Evolutionary conservation across 2,329 filamentous ascomycete genomes (phyloP).

Genomic region (Myotisia sp.): DNA sequence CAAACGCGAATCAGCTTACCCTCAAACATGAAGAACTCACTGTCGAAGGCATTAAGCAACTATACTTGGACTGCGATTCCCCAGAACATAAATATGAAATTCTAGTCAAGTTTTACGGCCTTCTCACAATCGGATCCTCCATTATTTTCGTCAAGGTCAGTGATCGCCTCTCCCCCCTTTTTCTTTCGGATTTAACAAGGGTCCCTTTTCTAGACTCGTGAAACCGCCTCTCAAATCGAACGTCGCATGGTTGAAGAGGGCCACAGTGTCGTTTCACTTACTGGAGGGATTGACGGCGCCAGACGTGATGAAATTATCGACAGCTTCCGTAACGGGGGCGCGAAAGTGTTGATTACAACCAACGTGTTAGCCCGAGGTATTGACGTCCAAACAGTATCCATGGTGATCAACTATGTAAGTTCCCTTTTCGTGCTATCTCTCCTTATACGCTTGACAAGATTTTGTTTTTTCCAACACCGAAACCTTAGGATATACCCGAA

Average conservation of each 20-base stretch:
- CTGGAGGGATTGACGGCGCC: constrained; percentile 70
- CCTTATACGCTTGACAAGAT: too few relatives aligned
- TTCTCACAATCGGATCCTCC: constrained; percentile 92
- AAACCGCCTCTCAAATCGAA: constrained; percentile 74
- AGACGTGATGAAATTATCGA: constrained; percentile 75
- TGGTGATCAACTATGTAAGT: constrained; percentile 88
- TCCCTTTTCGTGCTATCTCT: background rate
- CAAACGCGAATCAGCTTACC: constrained; percentile 72
- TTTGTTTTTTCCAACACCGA: constrained; percentile 6
- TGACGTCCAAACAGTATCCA: constrained; percentile 78
- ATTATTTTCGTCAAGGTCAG: constrained; percentile 91
- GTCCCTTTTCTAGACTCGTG: constrained; percentile 49
- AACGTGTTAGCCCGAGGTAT: constrained; percentile 95
- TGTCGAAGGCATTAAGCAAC: constrained; percentile 91
- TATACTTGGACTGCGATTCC: constrained; percentile 83
- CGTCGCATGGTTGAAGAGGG: constrained; percentile 74
- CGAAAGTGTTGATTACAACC: constrained; percentile 94
- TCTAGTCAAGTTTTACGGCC: constrained; percentile 81
- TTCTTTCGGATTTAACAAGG: background rate
- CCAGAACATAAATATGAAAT: constrained; percentile 76
- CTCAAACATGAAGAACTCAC: constrained; percentile 83
- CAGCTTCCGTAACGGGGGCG: constrained; percentile 69
- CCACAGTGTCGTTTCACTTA: constrained; percentile 80
- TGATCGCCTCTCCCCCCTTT: constrained; percentile 6
- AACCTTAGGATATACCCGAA: constrained; percentile 51